Evolutionary conservation across 2,329 filamentous ascomycete species (phyloP), one percentile per base, ranked within the genome.

Genomic region (Proliferodiscus dingleyae): DNA sequence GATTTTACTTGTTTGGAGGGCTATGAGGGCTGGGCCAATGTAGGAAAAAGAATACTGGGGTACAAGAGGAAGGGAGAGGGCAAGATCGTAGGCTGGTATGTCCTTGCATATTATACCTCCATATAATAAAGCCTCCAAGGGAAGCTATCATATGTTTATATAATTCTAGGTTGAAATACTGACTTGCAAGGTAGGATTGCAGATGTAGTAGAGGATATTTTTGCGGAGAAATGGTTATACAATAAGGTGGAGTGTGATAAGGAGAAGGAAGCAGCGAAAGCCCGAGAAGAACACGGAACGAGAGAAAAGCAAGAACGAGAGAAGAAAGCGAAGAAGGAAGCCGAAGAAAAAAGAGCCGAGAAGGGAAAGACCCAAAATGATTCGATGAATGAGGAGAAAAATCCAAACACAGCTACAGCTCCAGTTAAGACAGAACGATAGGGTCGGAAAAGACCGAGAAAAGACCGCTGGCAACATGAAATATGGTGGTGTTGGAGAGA

Each of bases 151-250:
- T n/a, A n/a, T n/a, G n/a, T n/a, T n/a, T n/a, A n/a, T n/a, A n/a
- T n/a, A n/a, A n/a, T n/a, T n/a, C n/a, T n/a, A n/a, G n/a, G n/a
- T n/a, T n/a, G n/a, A n/a, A n/a, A n/a, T n/a, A n/a, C n/a, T n/a
- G n/a, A n/a, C n/a, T n/a, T n/a, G n/a, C n/a, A n/a, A n/a, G n/a
- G n/a, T n/a, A n/a, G 9, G 43, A 41, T 11, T 45, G 4, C 48
- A 0, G 36, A 46, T 26, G 32, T 38, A 46, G 30, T 18, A n/a
- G 52, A 55, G 46, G 46, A 55, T 53, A 26, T 55, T 11, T 29
- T 23, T 28, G 41, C 26, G 2, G 45, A 53, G 32, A 37, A 26
- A 32, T 55, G 47, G 47, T 32, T 49, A 32, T 53, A 53, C 41
- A 16, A 16, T 15, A 37, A 45, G 41, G 32, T 34, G 9, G 32